Percentiles rank a stretch among this genome's conserved stretches.
phyloP scores from a whole-genome alignment of 306 rosid species.

The peach (Prunus persica) region Prunus_persica_NCBIv2 NC_034009.1:4695001-4695500 shows the following conservation, averaged over 20 bases:
- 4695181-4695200: not conserved
- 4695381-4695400: no score
- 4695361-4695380: not conserved
- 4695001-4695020: constrained; percentile 72
- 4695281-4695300: no score
- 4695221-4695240: not conserved
- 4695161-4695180: not conserved
- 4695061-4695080: constrained; percentile 6
- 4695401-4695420: not conserved
- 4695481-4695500: no score
- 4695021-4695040: constrained; percentile 66
- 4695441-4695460: no score
- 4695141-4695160: not conserved
- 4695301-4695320: no score
- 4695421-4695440: no score
- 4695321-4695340: no score
- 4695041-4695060: constrained; percentile 57
- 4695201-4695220: not conserved
- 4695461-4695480: no score
- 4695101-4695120: not conserved
- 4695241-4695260: not conserved
- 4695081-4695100: not conserved
- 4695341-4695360: no score
- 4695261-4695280: not conserved
- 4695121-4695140: not conserved